Percentiles rank a stretch among this genome's conserved stretches.
Conservation (phyloP, 495 filamentous ascomycete genomes). For the Lichina pygmaea region DNA sequence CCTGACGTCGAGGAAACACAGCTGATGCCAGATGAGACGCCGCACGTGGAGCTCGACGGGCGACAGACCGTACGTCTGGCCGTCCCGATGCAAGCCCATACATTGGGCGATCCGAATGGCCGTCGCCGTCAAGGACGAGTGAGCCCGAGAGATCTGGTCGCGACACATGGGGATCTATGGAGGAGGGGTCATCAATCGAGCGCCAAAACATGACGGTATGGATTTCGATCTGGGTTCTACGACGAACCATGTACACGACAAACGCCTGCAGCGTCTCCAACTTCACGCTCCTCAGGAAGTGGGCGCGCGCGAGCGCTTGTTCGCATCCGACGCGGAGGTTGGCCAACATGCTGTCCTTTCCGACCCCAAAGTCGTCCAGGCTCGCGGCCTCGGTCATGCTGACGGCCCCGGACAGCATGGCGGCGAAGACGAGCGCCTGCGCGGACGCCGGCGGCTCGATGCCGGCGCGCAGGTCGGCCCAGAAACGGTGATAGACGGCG, state of each 20-base stretch:
- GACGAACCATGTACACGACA: constrained; percentile 33
- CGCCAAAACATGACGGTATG: background rate
- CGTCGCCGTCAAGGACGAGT: constrained; percentile 40
- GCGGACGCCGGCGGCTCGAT: constrained; percentile 32
- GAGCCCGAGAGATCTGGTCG: constrained; percentile 37
- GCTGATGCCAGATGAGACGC: constrained; percentile 5
- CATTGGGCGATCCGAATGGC: constrained; percentile 14
- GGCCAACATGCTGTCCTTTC: constrained; percentile 24
- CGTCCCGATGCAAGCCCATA: constrained; percentile 6
- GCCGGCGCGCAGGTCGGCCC: constrained; percentile 24
- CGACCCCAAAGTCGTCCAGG: constrained; percentile 19
- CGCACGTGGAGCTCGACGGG: constrained; percentile 1
- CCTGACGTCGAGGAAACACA: constrained; percentile 5
- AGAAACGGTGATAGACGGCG: constrained; percentile 30
- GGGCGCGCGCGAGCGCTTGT: constrained; percentile 31
- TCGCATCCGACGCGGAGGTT: constrained; percentile 36
- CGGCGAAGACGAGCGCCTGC: constrained; percentile 38
- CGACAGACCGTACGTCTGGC: background rate
- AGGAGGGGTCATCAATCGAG: background rate
- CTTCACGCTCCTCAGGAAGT: constrained; percentile 41
- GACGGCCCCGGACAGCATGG: constrained; percentile 37
- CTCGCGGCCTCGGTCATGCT: constrained; percentile 28
- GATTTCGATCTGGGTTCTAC: background rate
- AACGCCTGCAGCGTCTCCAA: constrained; percentile 47
- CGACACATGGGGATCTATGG: constrained; percentile 39